Evolutionary conservation across 805 yeast genomes (phyloP).

Genomic region (Candida morakotiae): DNA sequence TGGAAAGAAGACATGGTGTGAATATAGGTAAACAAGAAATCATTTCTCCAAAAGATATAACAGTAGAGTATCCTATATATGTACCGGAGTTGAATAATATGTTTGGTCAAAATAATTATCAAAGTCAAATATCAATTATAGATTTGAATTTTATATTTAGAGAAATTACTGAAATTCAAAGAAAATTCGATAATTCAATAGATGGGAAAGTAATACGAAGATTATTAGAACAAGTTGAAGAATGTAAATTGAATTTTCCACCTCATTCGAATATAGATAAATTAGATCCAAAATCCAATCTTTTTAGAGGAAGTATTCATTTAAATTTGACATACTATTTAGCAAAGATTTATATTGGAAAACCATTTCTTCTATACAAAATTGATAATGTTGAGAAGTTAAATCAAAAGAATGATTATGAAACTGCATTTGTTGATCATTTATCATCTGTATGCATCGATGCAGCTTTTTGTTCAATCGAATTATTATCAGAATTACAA

Average conservation of each 20-base stretch:
- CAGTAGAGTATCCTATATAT: slow-evolving; percentile 12
- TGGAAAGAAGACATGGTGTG: slow-evolving; percentile 13
- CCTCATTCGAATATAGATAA: slow-evolving; percentile 6
- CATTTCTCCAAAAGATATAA: slow-evolving; percentile 10
- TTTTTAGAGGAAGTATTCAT: slow-evolving; percentile 12
- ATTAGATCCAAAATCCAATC: slow-evolving; percentile 6
- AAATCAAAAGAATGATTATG: slow-evolving; percentile 8
- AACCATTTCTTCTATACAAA: slow-evolving; percentile 13
- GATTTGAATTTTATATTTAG: slow-evolving; percentile 11
- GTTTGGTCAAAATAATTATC: slow-evolving; percentile 10
- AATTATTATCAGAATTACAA: slow-evolving; percentile 12
- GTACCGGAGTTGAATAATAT: slow-evolving; percentile 8
- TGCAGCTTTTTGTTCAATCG: slow-evolving; percentile 13
- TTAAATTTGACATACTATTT: slow-evolving; percentile 12
- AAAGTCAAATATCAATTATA: slow-evolving; percentile 10
- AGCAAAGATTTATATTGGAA: slow-evolving; percentile 15
- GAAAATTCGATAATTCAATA: slow-evolving; percentile 4
- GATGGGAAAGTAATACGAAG: slow-evolving; percentile 9
- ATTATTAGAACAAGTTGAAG: slow-evolving; percentile 9
- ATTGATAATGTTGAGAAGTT: slow-evolving; percentile 10
- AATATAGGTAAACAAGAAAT: slow-evolving; percentile 12
- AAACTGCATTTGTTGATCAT: slow-evolving; percentile 12
- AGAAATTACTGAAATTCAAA: slow-evolving; percentile 10
- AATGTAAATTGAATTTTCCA: slow-evolving; percentile 9
- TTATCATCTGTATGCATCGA: slow-evolving; percentile 14